Conservation (phyloP, 768 basidiomycete species). For the Rossbeevera mucosa region DNA sequence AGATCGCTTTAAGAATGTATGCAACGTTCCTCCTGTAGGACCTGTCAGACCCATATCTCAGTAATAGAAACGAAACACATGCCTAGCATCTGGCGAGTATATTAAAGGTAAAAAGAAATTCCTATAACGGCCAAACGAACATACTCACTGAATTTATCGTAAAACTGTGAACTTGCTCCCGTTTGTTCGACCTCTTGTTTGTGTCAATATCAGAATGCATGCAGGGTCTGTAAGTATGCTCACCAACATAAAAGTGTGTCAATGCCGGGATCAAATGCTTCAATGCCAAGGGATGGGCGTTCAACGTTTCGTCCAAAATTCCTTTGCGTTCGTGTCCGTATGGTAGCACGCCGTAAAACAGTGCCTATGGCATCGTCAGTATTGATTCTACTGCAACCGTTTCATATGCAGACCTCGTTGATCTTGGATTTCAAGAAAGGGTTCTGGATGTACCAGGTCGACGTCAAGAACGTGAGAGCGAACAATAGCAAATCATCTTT, state of each 20-base stretch:
- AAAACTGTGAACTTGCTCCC: conserved; percentile 96
- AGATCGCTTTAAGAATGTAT: conserved; percentile 81
- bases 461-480: conserved; percentile 84
- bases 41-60: conserved; percentile 11
- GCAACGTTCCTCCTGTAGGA: conserved; percentile 75
- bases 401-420: conserved; percentile 61
- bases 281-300: conserved; percentile 78
- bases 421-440: conserved; percentile 96
- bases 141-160: conserved; percentile 90
- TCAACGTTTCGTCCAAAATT: conserved; percentile 77
- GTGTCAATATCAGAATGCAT: not conserved
- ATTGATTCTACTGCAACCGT: not conserved
- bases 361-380: conserved; percentile 41
- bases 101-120: conserved; percentile 7
- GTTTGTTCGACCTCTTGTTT: conserved; percentile 90
- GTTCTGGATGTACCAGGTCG: conserved; percentile 98
- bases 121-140: not conserved
- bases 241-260: conserved; percentile 93
- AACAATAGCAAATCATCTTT: conserved; percentile 86
- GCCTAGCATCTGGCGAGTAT: conserved; percentile 48
- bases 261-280: conserved; percentile 87
- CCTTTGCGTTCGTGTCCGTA: conserved; percentile 64
- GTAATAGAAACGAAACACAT: conserved; percentile 18
- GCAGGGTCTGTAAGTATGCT: conserved; percentile 15
- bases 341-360: conserved; percentile 69